Evolutionary conservation across 352 stramenopile species (phyloP).

Genomic region (Chrysophaeum taylorii): DNA sequence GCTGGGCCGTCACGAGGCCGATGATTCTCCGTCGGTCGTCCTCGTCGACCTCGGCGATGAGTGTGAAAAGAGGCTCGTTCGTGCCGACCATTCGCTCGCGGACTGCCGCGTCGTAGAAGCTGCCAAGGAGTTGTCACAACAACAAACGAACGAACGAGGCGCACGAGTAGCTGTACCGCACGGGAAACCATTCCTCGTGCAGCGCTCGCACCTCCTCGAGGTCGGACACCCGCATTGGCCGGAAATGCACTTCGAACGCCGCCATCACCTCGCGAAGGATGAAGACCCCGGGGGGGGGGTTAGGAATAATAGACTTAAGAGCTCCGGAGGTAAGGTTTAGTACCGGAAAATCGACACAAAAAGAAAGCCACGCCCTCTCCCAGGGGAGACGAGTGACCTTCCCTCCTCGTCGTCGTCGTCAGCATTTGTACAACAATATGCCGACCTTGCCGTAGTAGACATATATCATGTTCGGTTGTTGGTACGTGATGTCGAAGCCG

Average conservation of each 20-base stretch:
- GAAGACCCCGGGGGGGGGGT: too few species aligned
- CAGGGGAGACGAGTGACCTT: too few species aligned
- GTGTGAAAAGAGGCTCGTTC: slow-evolving; percentile 69
- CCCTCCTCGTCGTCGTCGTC: too few species aligned
- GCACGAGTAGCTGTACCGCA: slow-evolving; percentile 82
- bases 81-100: slow-evolving; percentile 69
- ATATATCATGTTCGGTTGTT: slow-evolving; percentile 84
- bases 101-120: slow-evolving; percentile 86
- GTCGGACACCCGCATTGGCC: slow-evolving; percentile 61
- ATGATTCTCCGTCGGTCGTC: slow-evolving; percentile 27
- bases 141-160: too few species aligned
- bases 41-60: slow-evolving; percentile 48
- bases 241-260: too few species aligned
- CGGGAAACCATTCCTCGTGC: slow-evolving; percentile 92
- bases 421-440: slow-evolving; percentile 81
- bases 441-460: slow-evolving; percentile 73
- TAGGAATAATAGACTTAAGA: too few species aligned
- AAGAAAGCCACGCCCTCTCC: too few species aligned
- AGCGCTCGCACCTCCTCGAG: slow-evolving; percentile 73
- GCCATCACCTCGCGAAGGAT: too few species aligned
- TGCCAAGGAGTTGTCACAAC: too few species aligned
- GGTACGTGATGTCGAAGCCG: slow-evolving; percentile 81
- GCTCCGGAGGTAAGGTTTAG: too few species aligned
- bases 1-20: slow-evolving; percentile 5
- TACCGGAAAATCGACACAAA: too few species aligned